Evolutionary conservation across 768 basidiomycete species (phyloP), one percentile per base, ranked within the genome.

Genomic region (Tylopilus balloui): DNA sequence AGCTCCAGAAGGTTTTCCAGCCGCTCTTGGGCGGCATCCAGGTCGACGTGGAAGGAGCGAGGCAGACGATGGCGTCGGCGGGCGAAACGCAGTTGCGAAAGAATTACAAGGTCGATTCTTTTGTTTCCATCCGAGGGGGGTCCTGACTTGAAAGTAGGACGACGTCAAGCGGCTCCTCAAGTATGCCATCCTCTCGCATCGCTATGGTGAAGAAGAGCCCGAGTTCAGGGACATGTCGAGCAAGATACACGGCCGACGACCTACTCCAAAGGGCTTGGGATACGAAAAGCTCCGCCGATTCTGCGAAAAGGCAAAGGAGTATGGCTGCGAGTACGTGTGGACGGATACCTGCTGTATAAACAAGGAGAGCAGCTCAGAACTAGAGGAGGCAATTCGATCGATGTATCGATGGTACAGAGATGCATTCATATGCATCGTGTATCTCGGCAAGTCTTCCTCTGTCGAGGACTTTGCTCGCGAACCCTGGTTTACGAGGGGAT

Each of bases 301-400:
- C 35, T 59, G 58, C 45, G 20, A 40, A 13, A 56, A 52, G 45
- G 58, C 57, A 1, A 35, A 32, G 9, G 54, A 42, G 19, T 47
- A 55, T 8, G 53, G 50, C 2, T 55, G 52, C 43, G 44, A 53
- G 23, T 60, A 51, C 25, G 62, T 51, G 6, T 64, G 62, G 62
- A 41, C 53, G 5, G 62, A 61, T 9, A 61, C 62, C 4, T 61
- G 56, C 12, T 55, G 54, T 15, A 55, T 55, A 24, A 54, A 55
- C 38, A 55, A 54, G 28, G 46, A 43, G 24, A 54, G 45, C 20
- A 54, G 52, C 38, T 35, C 54, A 8, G 54, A 55, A 15, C 15
- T 55, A 15, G 45, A 53, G 25, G 54, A 55, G 35, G 54, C 53
- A 4, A 42, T 55, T 23, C 52, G 45, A 7, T 48, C 54, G 7